Base-by-base conservation (phyloP, 129 eudicot species). In the Tagetes patula region DNA sequence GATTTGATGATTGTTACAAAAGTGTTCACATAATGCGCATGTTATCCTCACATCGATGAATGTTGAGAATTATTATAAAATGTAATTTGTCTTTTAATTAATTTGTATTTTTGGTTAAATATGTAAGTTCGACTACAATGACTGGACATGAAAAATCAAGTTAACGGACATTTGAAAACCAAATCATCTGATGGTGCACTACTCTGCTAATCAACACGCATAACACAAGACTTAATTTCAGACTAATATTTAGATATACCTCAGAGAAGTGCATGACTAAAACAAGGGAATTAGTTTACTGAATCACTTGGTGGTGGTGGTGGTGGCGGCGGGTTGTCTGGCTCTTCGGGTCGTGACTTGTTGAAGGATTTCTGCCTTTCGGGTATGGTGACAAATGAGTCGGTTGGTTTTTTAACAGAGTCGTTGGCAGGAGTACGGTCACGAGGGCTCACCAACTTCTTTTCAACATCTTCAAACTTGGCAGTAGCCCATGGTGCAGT, bases 401-500 rank as follows among this genome's bases (percentile, higher is more conserved):
- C 96, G 0, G 82, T 53, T 52, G 84, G 75, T 67, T 85, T 89
- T 81, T 92, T 89, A 2, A 82, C 34, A 52, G 77, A 68, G 37
- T 85, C 85, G 3, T 20, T 80, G 6, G 56, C 65, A 31, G 77
- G 75, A 13, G 79, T 66, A 69, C 87, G 70, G 60, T 82, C 91
- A 53, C 85, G 91, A 8, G 96, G 98, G 53, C 96, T 89, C 20
- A 73, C 79, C 81, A 89, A 27, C 79, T 84, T 87, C 83, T 89
- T 89, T 71, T 93, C 96, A 41, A 87, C 86, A 36, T 86, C 89
- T 78, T 93, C 98, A 56, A 89, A 93, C 76, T 93, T 93, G 38
- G 96, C 88, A 20, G 98, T 87, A 46, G 98, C 98, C 79, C 82
- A 81, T 32, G 96, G 98, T 61, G 88, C 95, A 33, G 88, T 65